These are phyloP conservation scores for Monosporascus ibericus DNA, from an alignment of 2,329 filamentous ascomycete species.

Conservation along the genomic window DNA sequence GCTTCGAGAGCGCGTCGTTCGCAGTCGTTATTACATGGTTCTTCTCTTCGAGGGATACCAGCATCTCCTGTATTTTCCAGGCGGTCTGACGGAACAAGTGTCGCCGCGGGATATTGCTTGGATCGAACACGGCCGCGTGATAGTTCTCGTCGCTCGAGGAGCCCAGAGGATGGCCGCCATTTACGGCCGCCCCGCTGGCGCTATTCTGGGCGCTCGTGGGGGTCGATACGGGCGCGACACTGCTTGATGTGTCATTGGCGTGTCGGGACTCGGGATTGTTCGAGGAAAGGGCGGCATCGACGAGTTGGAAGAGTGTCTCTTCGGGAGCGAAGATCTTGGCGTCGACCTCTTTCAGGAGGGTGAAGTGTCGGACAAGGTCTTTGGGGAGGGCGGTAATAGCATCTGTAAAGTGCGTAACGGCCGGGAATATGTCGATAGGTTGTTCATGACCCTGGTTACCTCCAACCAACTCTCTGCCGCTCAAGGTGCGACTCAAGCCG, in stretches of 20 bases:
- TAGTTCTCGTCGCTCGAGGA: conserved; percentile 38
- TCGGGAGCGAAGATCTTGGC: conserved; percentile 91
- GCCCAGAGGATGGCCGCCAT: conserved; percentile 29
- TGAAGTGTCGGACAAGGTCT: conserved; percentile 93
- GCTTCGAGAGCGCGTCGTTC: conserved; percentile 80
- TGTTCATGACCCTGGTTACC: conserved; percentile 43
- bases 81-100: conserved; percentile 74
- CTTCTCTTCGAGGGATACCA: conserved; percentile 92
- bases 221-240: conserved; percentile 35
- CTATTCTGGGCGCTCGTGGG: conserved; percentile 46
- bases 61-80: conserved; percentile 73
- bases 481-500: conserved; percentile 36
- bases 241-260: conserved; percentile 38
- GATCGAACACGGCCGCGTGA: conserved; percentile 42
- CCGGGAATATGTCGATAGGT: conserved; percentile 61
- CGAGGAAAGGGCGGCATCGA: conserved; percentile 56
- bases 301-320: conserved; percentile 70
- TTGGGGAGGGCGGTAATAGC: conserved; percentile 87
- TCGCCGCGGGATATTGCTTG: conserved; percentile 58
- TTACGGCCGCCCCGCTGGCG: conserved; percentile 33
- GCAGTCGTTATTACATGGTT: conserved; percentile 93
- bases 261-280: conserved; percentile 40
- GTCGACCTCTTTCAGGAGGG: conserved; percentile 93
- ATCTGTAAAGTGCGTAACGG: conserved; percentile 75
- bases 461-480: conserved; percentile 39